Evolutionary conservation across 2,329 filamentous ascomycete genomes (phyloP), one percentile per base, ranked within the genome.

Genomic region (Mycosphaerella sp.): DNA sequence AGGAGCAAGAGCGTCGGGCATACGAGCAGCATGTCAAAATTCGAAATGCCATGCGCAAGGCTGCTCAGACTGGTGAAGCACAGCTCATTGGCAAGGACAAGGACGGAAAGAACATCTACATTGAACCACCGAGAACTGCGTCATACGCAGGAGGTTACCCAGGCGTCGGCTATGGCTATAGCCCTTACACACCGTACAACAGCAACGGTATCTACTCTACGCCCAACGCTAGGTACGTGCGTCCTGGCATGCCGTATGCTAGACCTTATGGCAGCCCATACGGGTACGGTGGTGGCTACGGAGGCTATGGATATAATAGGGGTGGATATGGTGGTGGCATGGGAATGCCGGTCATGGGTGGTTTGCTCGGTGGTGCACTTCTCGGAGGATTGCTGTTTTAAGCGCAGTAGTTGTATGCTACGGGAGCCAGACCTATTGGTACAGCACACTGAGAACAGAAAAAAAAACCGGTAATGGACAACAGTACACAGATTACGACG

Each of bases 41-140:
- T 31, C 73, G 80, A 1, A 66, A 72, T 5, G 79, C 77, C 1
- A 78, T 83, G 72, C 63, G 70, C 7, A 68, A 69, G 11, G 80
- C 80, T 0, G 70, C 77, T 56, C 64, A 77, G 58, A 81, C 80
- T 0, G 80, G 80, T 1, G 67, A 80, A 63, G 80, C 80, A 11
- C 80, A 82, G 57, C 71, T 77, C 10, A 59, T 84, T 0, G 77
- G 80, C 38, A 77, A 76, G 58, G 80, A 83, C 63, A 63, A 64
- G 9, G 67, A 80, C 32, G 79, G 80, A 1, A 71, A 73, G 39
- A 77, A 82, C 51, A 70, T 83, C n/a, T 84, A 80, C 65, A 74
- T 84, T 34, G 77, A 81, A 61, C 79, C 80, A 7, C 79, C 80
- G 2, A 39, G 49, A 39, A 21, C 21, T 21, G 59, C 59, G 26